Conservation (phyloP, 208 protist species). For the Zelonia costaricensis region DNA sequence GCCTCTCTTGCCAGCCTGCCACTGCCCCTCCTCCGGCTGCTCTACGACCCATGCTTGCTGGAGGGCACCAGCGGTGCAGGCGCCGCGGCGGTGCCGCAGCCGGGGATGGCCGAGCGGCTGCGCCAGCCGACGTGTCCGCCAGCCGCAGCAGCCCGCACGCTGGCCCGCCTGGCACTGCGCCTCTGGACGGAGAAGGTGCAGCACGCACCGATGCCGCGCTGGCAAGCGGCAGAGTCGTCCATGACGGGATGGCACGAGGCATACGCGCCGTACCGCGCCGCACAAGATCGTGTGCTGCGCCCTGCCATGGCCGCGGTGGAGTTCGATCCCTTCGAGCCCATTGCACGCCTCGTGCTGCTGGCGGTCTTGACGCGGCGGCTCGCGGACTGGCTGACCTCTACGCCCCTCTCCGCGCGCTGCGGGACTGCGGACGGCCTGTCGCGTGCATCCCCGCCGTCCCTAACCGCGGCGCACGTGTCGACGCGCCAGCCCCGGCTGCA, state of each 20-base stretch:
- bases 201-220: not conserved
- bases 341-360: conserved; percentile 42
- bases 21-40: conserved; percentile 18
- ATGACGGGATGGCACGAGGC: conserved; percentile 11
- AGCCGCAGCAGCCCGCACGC: conserved; percentile 23
- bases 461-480: not conserved
- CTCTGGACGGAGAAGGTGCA: conserved; percentile 51
- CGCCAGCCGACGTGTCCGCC: conserved; percentile 20
- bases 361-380: conserved; percentile 33
- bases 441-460: too few relatives aligned
- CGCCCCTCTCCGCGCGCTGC: conserved; percentile 5
- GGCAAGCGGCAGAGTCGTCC: too few relatives aligned
- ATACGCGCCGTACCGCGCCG: conserved; percentile 18
- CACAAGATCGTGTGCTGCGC: conserved; percentile 60
- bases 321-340: conserved; percentile 45
- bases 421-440: too few relatives aligned
- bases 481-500: conserved; percentile 20
- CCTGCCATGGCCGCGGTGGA: conserved; percentile 54
- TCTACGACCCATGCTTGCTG: conserved; percentile 24
- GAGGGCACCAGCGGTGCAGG: conserved; percentile 3
- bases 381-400: conserved; percentile 11
- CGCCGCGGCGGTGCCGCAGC: not conserved
- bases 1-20: conserved; percentile 6
- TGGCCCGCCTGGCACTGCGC: conserved; percentile 35
- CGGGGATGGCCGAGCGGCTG: conserved; percentile 25